Conservation (phyloP, 257 asterid species). For the Solanum rostratum region DNA sequence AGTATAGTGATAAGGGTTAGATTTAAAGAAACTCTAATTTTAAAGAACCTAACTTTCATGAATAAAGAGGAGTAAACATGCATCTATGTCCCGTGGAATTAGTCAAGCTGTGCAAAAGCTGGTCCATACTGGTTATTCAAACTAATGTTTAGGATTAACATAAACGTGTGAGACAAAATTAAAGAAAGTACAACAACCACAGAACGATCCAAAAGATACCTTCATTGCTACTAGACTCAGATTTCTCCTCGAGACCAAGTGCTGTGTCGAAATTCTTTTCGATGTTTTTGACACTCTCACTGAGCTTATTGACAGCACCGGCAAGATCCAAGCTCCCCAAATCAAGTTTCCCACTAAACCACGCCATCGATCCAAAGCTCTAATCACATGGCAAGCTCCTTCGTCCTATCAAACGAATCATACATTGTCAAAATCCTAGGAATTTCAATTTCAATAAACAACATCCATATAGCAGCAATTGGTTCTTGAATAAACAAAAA, state of each 20-base stretch:
- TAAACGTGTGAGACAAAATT: not conserved
- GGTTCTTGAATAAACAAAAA: not conserved
- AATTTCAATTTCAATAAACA: not conserved
- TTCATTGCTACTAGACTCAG: constrained; percentile 48
- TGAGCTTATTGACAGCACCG: constrained; percentile 86
- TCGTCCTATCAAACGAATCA: constrained; percentile 8
- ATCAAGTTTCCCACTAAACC: constrained; percentile 83
- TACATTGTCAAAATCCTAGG: not conserved
- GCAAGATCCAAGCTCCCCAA: constrained; percentile 85
- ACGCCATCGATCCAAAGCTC: constrained; percentile 42
- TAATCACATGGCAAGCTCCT: constrained; percentile 8
- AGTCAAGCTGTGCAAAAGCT: not conserved
- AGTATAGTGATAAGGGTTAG: not conserved
- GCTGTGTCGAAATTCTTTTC: constrained; percentile 98
- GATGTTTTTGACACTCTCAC: constrained; percentile 92
- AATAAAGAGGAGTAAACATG: not conserved
- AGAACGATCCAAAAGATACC: constrained; percentile 24
- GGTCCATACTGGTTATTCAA: not conserved
- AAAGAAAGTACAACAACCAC: not conserved
- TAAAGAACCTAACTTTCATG: not conserved
- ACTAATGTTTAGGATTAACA: not conserved
- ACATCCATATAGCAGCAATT: not conserved
- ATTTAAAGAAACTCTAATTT: not conserved
- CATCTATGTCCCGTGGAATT: not conserved
- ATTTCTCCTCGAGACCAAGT: constrained; percentile 82